These are phyloP conservation scores for Leccinellum albellum DNA, from an alignment of 768 basidiomycete species.

Conservation along the genomic window DNA sequence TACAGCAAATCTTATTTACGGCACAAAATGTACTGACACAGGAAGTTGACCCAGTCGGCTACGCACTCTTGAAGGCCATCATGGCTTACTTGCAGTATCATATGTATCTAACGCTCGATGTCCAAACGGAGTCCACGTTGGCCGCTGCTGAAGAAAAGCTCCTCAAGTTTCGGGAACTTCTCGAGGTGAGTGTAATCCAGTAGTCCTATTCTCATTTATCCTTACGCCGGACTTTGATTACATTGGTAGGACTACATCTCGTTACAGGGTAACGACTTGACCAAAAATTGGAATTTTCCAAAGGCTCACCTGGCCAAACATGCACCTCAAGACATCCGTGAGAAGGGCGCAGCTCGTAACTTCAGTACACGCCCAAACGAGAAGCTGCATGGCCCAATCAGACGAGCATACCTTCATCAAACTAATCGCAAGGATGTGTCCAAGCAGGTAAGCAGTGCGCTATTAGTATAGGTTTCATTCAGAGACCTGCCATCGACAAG, in stretches of 20 bases:
- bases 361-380: background rate
- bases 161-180: background rate
- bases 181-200: too few relatives aligned
- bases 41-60: background rate
- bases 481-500: background rate
- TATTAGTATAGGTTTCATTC: too few relatives aligned
- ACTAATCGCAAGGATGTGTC: background rate
- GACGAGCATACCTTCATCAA: background rate
- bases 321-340: background rate
- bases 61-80: background rate
- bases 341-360: background rate
- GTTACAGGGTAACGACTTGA: too few relatives aligned
- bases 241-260: too few relatives aligned
- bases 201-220: too few relatives aligned
- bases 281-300: background rate
- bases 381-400: background rate
- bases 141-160: background rate
- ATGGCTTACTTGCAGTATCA: background rate
- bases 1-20: background rate
- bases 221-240: too few relatives aligned
- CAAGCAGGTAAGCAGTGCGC: background rate
- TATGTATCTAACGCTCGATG: background rate
- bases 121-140: background rate
- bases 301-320: background rate
- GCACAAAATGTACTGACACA: background rate